Percentiles rank a stretch among this genome's conserved stretches.
Evolutionary conservation across 2,329 filamentous ascomycete species (phyloP).

Genomic region (Fusarium siculi): DNA sequence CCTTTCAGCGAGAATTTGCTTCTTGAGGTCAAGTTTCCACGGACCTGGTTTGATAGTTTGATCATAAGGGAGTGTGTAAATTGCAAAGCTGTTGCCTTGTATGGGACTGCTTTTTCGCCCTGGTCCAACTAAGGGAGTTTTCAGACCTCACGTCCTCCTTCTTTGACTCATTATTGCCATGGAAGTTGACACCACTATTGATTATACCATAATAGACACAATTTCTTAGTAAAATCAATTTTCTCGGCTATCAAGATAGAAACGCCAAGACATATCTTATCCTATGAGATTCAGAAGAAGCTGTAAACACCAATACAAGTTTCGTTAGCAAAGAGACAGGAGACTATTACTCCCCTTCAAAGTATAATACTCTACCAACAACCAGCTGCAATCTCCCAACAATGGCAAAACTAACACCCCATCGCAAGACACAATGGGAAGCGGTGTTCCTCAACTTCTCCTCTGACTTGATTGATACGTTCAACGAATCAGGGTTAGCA

Average conservation of each 20-base stretch:
- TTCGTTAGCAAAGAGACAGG: not conserved
- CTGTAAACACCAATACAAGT: not conserved
- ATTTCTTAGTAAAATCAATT: not conserved
- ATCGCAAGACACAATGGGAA: not conserved
- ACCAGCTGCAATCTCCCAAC: not conserved
- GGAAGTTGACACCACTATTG: not conserved
- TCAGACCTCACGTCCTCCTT: not conserved
- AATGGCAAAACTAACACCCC: not conserved
- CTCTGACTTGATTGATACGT: not conserved
- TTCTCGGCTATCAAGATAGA: not conserved
- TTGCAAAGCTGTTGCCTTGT: not conserved
- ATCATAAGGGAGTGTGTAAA: accelerated
- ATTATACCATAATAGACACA: not conserved
- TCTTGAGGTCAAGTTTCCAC: not conserved
- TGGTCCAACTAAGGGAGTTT: not conserved
- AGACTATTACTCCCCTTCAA: not conserved
- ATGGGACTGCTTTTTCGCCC: not conserved
- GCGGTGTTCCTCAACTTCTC: not conserved
- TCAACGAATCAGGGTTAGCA: not conserved
- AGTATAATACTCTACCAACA: not conserved
- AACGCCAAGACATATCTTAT: not conserved
- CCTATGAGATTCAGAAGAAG: too few relatives aligned
- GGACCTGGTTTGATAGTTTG: accelerated
- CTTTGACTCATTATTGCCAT: not conserved
- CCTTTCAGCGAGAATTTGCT: not conserved